phyloP scores from a whole-genome alignment of 2,329 filamentous ascomycete species.

The Colletotrichum sp. region DNA sequence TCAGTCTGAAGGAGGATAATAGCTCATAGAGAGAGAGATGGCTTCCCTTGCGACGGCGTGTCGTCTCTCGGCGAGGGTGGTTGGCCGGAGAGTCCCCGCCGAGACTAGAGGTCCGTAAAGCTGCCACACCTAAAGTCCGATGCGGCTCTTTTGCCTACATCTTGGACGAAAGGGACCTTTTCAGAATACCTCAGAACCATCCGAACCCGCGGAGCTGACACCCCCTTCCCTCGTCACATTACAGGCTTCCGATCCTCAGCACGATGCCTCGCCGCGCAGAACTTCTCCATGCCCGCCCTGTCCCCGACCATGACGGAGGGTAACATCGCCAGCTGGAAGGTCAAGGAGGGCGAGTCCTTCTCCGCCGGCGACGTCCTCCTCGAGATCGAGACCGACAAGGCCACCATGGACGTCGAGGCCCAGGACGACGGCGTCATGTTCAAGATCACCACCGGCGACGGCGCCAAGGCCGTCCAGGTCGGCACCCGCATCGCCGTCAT shows the following conservation, averaged over 20 bases:
- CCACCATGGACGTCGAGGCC: slow-evolving; percentile 92
- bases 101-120: slow-evolving; percentile 62
- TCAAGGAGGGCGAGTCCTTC: slow-evolving; percentile 87
- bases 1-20: background rate
- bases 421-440: slow-evolving; percentile 87
- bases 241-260: slow-evolving; percentile 70
- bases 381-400: slow-evolving; percentile 94
- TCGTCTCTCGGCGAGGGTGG: slow-evolving; percentile 67
- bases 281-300: slow-evolving; percentile 89
- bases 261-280: slow-evolving; percentile 74
- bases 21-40: slow-evolving; percentile 49
- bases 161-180: background rate
- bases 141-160: background rate
- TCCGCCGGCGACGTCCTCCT: slow-evolving; percentile 84
- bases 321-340: slow-evolving; percentile 83
- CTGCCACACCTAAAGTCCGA: background rate
- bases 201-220: background rate
- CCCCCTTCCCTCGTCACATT: background rate
- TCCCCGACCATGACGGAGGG: slow-evolving; percentile 95
- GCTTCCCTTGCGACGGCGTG: slow-evolving; percentile 70
- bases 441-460: slow-evolving; percentile 79
- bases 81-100: slow-evolving; percentile 55
- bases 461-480: slow-evolving; percentile 78
- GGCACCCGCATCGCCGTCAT: slow-evolving; percentile 83
- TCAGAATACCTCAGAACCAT: background rate